Percentiles rank a stretch among this genome's conserved stretches.
phyloP scores from a whole-genome alignment of 2,329 filamentous ascomycete species.

The Trichoderma harzianum region DNA sequence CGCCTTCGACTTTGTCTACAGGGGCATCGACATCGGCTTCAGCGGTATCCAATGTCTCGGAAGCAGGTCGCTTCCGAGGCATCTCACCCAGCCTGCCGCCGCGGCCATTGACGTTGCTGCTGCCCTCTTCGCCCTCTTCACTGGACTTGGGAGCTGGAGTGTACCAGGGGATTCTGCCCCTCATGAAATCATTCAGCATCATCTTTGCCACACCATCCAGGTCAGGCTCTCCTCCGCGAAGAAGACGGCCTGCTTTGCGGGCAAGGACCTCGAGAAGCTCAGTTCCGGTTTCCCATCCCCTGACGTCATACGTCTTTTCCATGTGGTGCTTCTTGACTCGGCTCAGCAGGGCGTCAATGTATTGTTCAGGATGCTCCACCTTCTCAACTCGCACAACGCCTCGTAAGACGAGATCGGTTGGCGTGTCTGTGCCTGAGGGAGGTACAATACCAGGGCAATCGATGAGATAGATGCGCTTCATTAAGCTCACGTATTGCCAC shows the following conservation, averaged over 20 bases:
- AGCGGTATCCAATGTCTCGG: conserved; percentile 47
- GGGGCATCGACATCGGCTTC: conserved; percentile 29
- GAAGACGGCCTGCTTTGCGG: conserved; percentile 77
- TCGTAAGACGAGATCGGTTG: conserved; percentile 82
- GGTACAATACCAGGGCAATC: conserved; percentile 97
- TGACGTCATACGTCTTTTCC: conserved; percentile 88
- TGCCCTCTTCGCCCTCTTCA: conserved; percentile 47
- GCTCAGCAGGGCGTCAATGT: conserved; percentile 77
- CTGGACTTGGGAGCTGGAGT: conserved; percentile 64
- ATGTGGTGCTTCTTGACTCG: conserved; percentile 84
- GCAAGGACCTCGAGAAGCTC: conserved; percentile 86
- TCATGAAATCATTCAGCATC: conserved; percentile 92
- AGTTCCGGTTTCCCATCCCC: conserved; percentile 70
- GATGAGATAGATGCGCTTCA: conserved; percentile 87
- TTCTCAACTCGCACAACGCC: conserved; percentile 94
- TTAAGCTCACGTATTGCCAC: conserved; percentile 95
- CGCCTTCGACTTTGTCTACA: conserved; percentile 28
- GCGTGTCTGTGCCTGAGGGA: conserved; percentile 77
- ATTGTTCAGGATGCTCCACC: conserved; percentile 93
- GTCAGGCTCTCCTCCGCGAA: conserved; percentile 93
- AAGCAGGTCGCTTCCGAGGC: conserved; percentile 71
- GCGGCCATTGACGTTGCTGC: conserved; percentile 61
- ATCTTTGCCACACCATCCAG: conserved; percentile 94
- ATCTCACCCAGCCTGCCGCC: conserved; percentile 82
- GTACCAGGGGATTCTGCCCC: conserved; percentile 96